A percentile compares a stretch with the other conserved stretches of the same genome.
Evolutionary conservation across 164 flowering plant genomes (phyloP).

Genomic region (Aristolochia californica): DNA sequence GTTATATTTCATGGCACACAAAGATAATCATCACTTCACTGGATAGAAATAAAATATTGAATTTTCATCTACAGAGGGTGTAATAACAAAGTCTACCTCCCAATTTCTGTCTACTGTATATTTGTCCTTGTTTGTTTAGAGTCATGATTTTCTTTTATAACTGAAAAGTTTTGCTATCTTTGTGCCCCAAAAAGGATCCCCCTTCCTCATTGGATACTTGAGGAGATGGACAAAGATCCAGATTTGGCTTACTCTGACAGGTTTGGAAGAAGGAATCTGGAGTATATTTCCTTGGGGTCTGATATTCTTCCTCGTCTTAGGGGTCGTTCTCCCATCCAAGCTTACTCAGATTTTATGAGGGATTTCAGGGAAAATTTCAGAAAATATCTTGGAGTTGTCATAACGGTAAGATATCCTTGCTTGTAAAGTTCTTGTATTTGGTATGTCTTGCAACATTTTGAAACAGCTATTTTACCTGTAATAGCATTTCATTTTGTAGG

Average conservation of each 20-base stretch:
- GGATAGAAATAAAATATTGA: too few relatives aligned
- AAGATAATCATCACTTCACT: too few relatives aligned
- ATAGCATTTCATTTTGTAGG: slow-evolving; percentile 24
- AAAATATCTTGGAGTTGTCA: slow-evolving; percentile 34
- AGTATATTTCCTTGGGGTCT: slow-evolving; percentile 65
- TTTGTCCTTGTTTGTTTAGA: too few relatives aligned
- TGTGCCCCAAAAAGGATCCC: slow-evolving; percentile 35
- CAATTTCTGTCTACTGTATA: too few relatives aligned
- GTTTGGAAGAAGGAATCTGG: slow-evolving; percentile 46
- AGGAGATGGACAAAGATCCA: slow-evolving; percentile 47
- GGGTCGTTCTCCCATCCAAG: slow-evolving; percentile 64
- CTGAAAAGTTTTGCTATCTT: too few relatives aligned
- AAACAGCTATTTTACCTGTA: too few relatives aligned
- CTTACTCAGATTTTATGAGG: slow-evolving; percentile 64
- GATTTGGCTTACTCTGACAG: slow-evolving; percentile 50
- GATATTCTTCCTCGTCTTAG: slow-evolving; percentile 50
- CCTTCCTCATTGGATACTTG: slow-evolving; percentile 60
- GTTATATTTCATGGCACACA: too few relatives aligned
- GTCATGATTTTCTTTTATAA: too few relatives aligned
- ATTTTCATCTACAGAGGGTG: too few relatives aligned
- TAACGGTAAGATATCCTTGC: slow-evolving; percentile 28
- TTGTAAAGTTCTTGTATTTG: not conserved
- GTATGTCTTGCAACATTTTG: not conserved
- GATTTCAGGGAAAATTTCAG: slow-evolving; percentile 47
- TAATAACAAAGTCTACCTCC: too few relatives aligned